These are phyloP conservation scores for Abrus precatorius DNA, from an alignment of 306 rosid species.

Conservation along the genomic window DNA sequence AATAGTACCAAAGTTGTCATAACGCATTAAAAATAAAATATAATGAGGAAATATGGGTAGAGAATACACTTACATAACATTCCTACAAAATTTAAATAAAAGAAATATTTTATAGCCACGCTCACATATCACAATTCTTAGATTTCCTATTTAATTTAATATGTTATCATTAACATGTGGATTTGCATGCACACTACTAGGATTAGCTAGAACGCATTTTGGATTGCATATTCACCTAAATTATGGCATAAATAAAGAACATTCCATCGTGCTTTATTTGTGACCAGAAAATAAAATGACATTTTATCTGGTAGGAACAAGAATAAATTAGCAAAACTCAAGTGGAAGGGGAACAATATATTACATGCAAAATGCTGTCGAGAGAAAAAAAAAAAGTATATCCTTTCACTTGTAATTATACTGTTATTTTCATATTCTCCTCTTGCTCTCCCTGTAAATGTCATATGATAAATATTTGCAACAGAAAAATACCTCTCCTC, in stretches of 20 bases:
- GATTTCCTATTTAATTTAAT: conserved; percentile 9
- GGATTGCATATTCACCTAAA: conserved; percentile 30
- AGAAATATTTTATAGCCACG: background rate
- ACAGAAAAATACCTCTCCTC: too few relatives aligned
- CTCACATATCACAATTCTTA: background rate
- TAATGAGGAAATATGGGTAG: background rate
- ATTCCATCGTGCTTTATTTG: background rate
- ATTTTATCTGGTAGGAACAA: conserved; percentile 20
- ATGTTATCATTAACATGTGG: conserved; percentile 1
- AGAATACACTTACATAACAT: background rate
- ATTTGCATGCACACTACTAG: conserved; percentile 13
- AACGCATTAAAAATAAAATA: conserved; percentile 11
- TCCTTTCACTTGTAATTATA: background rate
- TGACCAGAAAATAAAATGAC: background rate
- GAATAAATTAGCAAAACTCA: conserved; percentile 12
- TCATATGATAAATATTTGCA: background rate
- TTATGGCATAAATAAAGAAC: conserved; percentile 8
- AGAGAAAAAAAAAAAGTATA: background rate
- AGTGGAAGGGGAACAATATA: background rate
- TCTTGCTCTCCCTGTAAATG: background rate
- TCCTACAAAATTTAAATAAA: background rate
- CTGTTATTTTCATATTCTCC: background rate
- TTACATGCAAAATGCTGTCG: background rate
- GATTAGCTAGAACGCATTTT: background rate
- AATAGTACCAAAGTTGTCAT: background rate